These are phyloP conservation scores for Podospora tetraspora DNA, from an alignment of 495 filamentous ascomycete genomes.

Conservation along the genomic window DNA sequence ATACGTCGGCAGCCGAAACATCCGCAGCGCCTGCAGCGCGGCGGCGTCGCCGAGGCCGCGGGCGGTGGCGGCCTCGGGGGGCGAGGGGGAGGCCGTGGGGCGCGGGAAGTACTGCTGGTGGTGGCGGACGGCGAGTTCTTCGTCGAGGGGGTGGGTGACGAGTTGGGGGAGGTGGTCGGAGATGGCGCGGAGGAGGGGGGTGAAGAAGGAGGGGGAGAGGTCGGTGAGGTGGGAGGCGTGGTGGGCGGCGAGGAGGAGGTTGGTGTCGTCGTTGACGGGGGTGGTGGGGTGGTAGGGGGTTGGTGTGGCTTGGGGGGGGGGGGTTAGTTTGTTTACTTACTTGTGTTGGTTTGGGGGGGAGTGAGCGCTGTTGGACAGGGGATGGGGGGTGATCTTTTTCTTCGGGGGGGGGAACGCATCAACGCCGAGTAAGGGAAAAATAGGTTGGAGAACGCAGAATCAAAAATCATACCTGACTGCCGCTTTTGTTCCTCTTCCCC, in stretches of 20 bases:
- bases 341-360: not conserved
- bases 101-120: conserved; percentile 1
- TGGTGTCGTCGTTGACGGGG: not conserved
- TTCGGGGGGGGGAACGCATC: not conserved
- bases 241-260: not conserved
- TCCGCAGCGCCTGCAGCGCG: conserved; percentile 64
- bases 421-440: not conserved
- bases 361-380: too few species aligned
- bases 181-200: not conserved
- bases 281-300: conserved; percentile 26
- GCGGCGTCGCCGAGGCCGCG: conserved; percentile 52
- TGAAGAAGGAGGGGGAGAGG: not conserved
- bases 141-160: not conserved
- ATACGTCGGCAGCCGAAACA: conserved; percentile 45
- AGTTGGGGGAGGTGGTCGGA: not conserved
- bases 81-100: conserved; percentile 29
- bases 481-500: not conserved
- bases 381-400: not conserved
- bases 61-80: not conserved
- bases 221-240: not conserved
- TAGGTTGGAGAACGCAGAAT: not conserved
- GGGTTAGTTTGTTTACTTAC: not conserved
- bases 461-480: not conserved
- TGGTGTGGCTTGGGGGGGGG: not conserved
- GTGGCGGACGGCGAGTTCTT: not conserved